These are phyloP conservation scores for Tetrahymena borealis DNA, from an alignment of 73 alveolate species.

Conservation along the genomic window DNA sequence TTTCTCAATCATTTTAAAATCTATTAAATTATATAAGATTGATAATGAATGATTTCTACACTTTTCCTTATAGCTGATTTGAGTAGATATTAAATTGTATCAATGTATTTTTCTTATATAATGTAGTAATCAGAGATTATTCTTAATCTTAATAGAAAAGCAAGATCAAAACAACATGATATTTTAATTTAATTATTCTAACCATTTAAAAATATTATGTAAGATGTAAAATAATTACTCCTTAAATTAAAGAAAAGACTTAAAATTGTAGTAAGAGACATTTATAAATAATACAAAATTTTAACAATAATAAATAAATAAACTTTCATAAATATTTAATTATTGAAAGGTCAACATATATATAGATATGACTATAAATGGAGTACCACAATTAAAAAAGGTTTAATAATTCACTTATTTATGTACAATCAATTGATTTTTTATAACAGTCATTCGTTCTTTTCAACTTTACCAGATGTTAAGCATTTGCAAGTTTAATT, in stretches of 20 bases:
- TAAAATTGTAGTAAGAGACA: no score
- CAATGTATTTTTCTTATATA: not conserved
- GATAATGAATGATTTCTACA: not conserved
- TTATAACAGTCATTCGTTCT: not conserved
- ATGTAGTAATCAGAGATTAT: no score
- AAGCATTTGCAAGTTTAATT: conserved; percentile 49
- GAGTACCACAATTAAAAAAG: not conserved
- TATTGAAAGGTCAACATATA: not conserved
- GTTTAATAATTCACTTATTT: not conserved
- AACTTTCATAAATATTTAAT: not conserved
- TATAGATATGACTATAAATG: not conserved
- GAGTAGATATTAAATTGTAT: no score
- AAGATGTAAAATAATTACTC: no score
- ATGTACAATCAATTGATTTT: not conserved
- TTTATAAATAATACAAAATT: no score
- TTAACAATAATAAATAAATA: no score
- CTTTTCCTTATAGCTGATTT: no score
- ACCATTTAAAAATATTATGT: no score
- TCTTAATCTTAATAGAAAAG: no score
- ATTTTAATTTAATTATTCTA: no score
- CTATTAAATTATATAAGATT: not conserved
- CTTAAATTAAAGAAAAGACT: no score
- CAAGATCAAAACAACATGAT: no score
- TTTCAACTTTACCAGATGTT: not conserved
- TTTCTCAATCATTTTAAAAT: not conserved